Percentiles rank a stretch among this genome's conserved stretches.
Evolutionary conservation across 305 asterid species (phyloP).

Genomic region (Salvia sclarea): DNA sequence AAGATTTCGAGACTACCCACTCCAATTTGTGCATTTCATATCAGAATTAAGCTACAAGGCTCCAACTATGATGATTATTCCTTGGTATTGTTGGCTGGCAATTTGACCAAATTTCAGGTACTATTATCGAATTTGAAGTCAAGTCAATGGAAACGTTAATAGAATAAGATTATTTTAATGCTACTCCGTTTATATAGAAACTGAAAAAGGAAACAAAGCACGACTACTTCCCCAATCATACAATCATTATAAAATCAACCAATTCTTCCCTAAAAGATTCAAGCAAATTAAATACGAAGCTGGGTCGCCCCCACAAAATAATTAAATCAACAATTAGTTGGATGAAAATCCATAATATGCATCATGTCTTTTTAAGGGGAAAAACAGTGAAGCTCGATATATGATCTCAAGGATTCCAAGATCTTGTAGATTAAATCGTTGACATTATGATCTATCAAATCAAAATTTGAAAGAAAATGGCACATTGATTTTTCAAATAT

Average conservation of each 20-base stretch:
- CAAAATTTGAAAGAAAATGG: neutral
- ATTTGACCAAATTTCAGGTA: conserved; percentile 1
- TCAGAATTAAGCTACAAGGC: conserved; percentile 1
- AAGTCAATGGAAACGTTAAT: neutral
- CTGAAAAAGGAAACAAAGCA: neutral
- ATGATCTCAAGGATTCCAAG: neutral
- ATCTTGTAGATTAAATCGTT: neutral
- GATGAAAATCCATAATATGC: too few species aligned
- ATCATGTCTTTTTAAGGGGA: too few species aligned
- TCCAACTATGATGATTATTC: neutral
- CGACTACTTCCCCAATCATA: neutral
- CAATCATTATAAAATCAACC: neutral
- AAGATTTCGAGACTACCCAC: neutral
- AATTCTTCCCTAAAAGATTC: too few species aligned
- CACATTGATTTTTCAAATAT: neutral
- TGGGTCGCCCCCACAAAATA: too few species aligned
- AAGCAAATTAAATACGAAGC: too few species aligned
- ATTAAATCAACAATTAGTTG: too few species aligned
- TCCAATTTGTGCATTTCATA: conserved; percentile 3
- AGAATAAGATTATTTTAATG: neutral
- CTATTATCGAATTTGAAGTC: neutral
- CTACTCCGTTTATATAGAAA: neutral
- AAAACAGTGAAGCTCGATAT: too few species aligned
- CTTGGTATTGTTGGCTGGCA: neutral
- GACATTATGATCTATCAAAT: neutral